phyloP scores from a whole-genome alignment of 352 stramenopile genomes.

The Phytophthora cryptogea region DNA sequence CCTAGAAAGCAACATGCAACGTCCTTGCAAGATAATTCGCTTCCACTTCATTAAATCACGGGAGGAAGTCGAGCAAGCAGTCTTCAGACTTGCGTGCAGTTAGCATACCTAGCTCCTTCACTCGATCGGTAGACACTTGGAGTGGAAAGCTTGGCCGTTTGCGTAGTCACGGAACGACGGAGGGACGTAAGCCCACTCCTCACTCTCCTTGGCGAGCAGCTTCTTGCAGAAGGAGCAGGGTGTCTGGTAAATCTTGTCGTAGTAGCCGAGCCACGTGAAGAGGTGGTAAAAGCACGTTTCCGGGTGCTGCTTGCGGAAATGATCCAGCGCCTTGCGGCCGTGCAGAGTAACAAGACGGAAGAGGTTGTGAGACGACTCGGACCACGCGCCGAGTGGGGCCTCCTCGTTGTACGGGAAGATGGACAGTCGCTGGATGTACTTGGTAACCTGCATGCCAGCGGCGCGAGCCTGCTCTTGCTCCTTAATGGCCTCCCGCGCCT shows the following conservation, averaged over 20 bases:
- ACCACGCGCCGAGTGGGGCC: conserved; percentile 77
- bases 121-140: conserved; percentile 79
- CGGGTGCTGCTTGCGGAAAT: conserved; percentile 85
- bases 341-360: conserved; percentile 83
- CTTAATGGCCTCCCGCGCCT: conserved; percentile 78
- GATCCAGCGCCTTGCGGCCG: conserved; percentile 74
- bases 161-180: conserved; percentile 88
- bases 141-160: conserved; percentile 81
- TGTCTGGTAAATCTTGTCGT: conserved; percentile 90
- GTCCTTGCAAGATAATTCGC: neutral
- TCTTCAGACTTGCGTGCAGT: neutral
- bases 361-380: conserved; percentile 77
- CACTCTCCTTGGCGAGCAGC: conserved; percentile 78
- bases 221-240: conserved; percentile 87
- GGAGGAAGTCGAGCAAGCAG: conserved; percentile 1
- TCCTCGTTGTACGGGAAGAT: conserved; percentile 85
- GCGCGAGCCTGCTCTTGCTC: conserved; percentile 80
- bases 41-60: conserved; percentile 10
- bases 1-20: conserved; percentile 7
- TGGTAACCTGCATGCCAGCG: conserved; percentile 78
- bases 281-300: conserved; percentile 89
- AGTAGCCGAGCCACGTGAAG: conserved; percentile 86
- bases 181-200: conserved; percentile 81
- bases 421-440: conserved; percentile 85
- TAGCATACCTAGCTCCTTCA: conserved; percentile 15